Evolutionary conservation across 495 filamentous ascomycete genomes (phyloP), one percentile per base, ranked within the genome.

Genomic region (Xylaria bambusicola): DNA sequence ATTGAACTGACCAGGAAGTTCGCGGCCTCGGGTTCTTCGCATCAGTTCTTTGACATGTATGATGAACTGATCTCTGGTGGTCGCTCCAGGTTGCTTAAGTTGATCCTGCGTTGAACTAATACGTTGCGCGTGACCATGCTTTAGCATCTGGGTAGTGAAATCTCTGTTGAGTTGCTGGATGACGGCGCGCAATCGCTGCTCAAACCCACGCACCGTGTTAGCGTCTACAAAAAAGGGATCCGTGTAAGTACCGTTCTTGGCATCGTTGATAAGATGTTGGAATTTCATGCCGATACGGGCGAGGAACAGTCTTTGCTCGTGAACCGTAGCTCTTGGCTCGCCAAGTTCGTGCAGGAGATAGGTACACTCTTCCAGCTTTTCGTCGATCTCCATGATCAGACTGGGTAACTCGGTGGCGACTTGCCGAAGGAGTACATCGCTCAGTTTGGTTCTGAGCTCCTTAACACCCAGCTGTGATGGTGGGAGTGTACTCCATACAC

Each of bases 121-220:
- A 21, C 71, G 52, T 2, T 68, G 66, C 1, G 49, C 51, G 51
- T 86, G 82, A 0, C 86, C 86, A n/a, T 48, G 54, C 0, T 8
- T 44, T 1, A 59, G 47, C 45, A 89, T 82, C 0, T 74, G 61
- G n/a, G 77, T 68, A 0, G 80, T 77, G 49, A 90, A 90, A 0
- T 75, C 66, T 6, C 71, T 64, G 55, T 82, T 84, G 10, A 83
- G 63, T 20, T 84, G 77, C 44, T 86, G 82, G 23, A 89, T 70
- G 0, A 82, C 67, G 0, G 87, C 85, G 12, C 88, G 78, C 3
- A 90, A 69, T n/a, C 84, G 81, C 53, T 82, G 80, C 36, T 69
- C 35, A 40, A 75, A 73, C 9, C 73, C 78, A 20, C 46, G 23
- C 0, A 71, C 53, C 0, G 71, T 64, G 31, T 71, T 58, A 2